A percentile compares a stretch with the other conserved stretches of the same genome.
Conservation (phyloP, 768 basidiomycete species). For the Lentinula guzmanii region DNA sequence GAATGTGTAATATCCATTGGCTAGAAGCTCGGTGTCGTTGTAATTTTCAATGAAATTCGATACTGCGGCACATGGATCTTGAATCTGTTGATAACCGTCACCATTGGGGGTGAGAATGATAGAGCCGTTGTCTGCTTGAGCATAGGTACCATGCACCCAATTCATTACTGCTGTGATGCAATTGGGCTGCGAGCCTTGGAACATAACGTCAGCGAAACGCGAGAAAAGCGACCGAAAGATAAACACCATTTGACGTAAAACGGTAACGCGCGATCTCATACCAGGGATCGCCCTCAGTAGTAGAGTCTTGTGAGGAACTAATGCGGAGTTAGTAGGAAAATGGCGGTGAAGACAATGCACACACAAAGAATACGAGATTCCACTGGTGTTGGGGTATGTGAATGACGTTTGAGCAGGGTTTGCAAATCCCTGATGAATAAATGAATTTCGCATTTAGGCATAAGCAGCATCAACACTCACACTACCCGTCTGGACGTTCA, state of each 20-base stretch:
- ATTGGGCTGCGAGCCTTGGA: slow-evolving; percentile 69
- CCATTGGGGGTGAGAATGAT: slow-evolving; percentile 66
- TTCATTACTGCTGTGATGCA: slow-evolving; percentile 87
- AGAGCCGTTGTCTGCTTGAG: slow-evolving; percentile 69
- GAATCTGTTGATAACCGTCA: slow-evolving; percentile 93
- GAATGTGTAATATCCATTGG: slow-evolving; percentile 61
- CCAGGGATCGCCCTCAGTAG: slow-evolving; percentile 64
- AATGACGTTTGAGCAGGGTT: slow-evolving; percentile 81
- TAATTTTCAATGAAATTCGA: slow-evolving; percentile 87
- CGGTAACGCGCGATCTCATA: slow-evolving; percentile 92
- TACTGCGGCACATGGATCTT: slow-evolving; percentile 85
- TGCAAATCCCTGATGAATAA: slow-evolving; percentile 61
- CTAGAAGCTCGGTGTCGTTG: slow-evolving; percentile 66
- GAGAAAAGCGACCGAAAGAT: neutral
- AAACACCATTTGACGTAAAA: slow-evolving; percentile 78
- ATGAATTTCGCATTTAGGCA: neutral
- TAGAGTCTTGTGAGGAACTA: neutral
- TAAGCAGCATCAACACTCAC: slow-evolving; percentile 43
- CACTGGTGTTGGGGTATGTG: slow-evolving; percentile 78
- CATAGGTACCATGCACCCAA: slow-evolving; percentile 86
- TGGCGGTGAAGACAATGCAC: neutral
- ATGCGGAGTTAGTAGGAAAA: neutral
- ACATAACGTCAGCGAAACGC: neutral
- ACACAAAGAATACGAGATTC: slow-evolving; percentile 87
- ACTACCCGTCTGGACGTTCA: slow-evolving; percentile 70